phyloP scores from a whole-genome alignment of 1,139 yeast species.

The Yamadazyma sp. region DNA sequence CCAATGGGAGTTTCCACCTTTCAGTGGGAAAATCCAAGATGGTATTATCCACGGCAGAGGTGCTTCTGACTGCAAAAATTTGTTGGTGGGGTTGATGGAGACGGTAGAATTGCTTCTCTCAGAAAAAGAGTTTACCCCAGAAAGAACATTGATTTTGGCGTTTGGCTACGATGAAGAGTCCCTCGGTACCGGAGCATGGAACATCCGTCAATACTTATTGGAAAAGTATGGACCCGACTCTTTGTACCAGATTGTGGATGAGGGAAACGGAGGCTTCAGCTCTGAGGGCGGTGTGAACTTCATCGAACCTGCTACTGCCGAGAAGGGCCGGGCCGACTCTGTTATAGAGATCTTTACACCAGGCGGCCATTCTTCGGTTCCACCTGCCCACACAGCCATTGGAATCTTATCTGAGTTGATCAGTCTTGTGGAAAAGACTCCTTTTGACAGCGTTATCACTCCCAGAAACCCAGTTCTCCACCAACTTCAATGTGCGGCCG shows the following conservation, averaged over 20 bases:
- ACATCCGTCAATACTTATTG: slow-evolving; percentile 30
- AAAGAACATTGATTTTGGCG: slow-evolving; percentile 42
- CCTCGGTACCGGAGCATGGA: slow-evolving; percentile 36
- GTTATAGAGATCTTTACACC: slow-evolving; percentile 39
- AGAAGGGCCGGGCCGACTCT: slow-evolving; percentile 46
- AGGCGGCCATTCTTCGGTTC: slow-evolving; percentile 52
- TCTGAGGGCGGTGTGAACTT: slow-evolving; percentile 45
- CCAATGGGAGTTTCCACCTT: slow-evolving; percentile 47
- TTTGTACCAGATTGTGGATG: slow-evolving; percentile 44
- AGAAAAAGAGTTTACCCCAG: slow-evolving; percentile 36
- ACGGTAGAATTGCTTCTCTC: slow-evolving; percentile 39
- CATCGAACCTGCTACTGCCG: slow-evolving; percentile 56
- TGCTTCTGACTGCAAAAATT: slow-evolving; percentile 46
- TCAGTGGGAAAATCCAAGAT: slow-evolving; percentile 42
- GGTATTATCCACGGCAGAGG: slow-evolving; percentile 46
- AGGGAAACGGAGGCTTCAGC: slow-evolving; percentile 37
- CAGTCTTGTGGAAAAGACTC: slow-evolving; percentile 34
- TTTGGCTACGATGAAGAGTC: slow-evolving; percentile 54
- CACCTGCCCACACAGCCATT: slow-evolving; percentile 49
- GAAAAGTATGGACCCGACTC: slow-evolving; percentile 40
- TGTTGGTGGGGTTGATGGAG: slow-evolving; percentile 42
- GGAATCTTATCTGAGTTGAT: slow-evolving; percentile 45
- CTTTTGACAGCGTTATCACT: slow-evolving; percentile 35
- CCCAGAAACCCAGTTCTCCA: slow-evolving; percentile 41
- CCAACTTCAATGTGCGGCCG: slow-evolving; percentile 46